phyloP scores from a whole-genome alignment of 495 filamentous ascomycete genomes.

The Lophiostoma macrostomum region DNA sequence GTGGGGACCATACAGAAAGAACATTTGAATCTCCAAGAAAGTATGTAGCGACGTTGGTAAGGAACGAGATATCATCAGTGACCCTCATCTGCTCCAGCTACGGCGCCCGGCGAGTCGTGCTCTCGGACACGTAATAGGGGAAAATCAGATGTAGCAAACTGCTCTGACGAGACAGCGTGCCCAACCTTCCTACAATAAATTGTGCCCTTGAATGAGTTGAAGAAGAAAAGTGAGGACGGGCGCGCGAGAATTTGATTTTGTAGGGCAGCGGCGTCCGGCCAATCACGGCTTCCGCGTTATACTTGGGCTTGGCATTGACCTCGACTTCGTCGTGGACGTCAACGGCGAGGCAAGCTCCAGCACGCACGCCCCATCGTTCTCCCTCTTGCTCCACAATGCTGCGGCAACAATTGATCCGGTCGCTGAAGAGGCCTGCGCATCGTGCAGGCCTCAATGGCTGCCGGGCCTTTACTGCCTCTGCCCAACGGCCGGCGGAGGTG shows the following conservation, averaged over 20 bases:
- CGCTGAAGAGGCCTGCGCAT: constrained; percentile 74
- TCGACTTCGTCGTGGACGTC: not conserved
- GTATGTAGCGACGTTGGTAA: constrained; percentile 64
- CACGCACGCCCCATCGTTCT: constrained; percentile 33
- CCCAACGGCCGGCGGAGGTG: constrained; percentile 75
- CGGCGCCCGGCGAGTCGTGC: constrained; percentile 50
- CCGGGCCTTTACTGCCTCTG: constrained; percentile 72
- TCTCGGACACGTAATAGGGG: constrained; percentile 68
- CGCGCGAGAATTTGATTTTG: constrained; percentile 34
- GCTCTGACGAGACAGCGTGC: constrained; percentile 31
- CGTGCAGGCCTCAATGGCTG: constrained; percentile 58
- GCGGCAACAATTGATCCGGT: constrained; percentile 81
- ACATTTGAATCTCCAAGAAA: too few relatives aligned
- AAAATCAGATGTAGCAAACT: constrained; percentile 45
- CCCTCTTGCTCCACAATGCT: constrained; percentile 67
- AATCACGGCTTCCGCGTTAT: constrained; percentile 32
- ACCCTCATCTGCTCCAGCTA: constrained; percentile 57
- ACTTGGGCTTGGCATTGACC: not conserved
- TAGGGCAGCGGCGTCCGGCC: constrained; percentile 28
- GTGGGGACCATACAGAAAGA: too few relatives aligned
- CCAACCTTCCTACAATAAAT: constrained; percentile 84
- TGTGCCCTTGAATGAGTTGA: constrained; percentile 61
- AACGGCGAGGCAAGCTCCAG: constrained; percentile 33
- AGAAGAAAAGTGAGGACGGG: constrained; percentile 37
- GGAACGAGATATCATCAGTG: constrained; percentile 53